These are phyloP conservation scores for Colletotrichum ledebouriae DNA, from an alignment of 2,329 filamentous ascomycete species.

Conservation along the genomic window DNA sequence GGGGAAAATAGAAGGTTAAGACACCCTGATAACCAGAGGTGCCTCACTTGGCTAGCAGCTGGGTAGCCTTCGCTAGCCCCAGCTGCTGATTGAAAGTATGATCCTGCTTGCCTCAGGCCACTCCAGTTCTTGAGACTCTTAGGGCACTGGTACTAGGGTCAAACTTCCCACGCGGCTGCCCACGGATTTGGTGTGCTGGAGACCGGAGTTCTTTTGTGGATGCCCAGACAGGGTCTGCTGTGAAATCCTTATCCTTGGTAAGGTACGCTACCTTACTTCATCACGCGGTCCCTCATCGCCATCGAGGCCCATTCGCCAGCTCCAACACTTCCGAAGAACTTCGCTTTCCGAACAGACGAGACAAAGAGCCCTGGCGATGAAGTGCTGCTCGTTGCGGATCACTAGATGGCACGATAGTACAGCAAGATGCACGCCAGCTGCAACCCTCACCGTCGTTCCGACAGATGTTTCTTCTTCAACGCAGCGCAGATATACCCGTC, in stretches of 20 bases:
- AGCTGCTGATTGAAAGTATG: neutral
- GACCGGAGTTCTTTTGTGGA: conserved; percentile 26
- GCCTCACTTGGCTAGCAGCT: no score
- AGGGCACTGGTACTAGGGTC: conserved; percentile 15
- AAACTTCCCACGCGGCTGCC: neutral
- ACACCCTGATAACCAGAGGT: neutral
- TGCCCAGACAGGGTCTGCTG: conserved; percentile 15
- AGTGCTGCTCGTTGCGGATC: conserved; percentile 10
- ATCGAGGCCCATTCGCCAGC: conserved; percentile 13
- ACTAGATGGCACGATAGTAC: neutral
- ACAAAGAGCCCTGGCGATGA: conserved; percentile 4
- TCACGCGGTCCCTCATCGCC: neutral
- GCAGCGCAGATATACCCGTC: neutral
- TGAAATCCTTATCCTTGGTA: conserved; percentile 21
- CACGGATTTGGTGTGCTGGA: conserved; percentile 14
- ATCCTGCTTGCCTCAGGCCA: neutral
- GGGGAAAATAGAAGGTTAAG: neutral
- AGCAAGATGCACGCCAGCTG: neutral
- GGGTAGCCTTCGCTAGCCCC: neutral
- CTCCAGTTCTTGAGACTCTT: conserved; percentile 9
- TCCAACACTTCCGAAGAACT: conserved; percentile 16
- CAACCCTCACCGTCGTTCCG: conserved; percentile 3
- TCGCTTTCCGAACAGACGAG: neutral
- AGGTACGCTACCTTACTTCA: neutral
- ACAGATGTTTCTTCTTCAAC: neutral